Base-by-base conservation (phyloP, 345 rosid genomes). In the Gossypium thurberi region DNA sequence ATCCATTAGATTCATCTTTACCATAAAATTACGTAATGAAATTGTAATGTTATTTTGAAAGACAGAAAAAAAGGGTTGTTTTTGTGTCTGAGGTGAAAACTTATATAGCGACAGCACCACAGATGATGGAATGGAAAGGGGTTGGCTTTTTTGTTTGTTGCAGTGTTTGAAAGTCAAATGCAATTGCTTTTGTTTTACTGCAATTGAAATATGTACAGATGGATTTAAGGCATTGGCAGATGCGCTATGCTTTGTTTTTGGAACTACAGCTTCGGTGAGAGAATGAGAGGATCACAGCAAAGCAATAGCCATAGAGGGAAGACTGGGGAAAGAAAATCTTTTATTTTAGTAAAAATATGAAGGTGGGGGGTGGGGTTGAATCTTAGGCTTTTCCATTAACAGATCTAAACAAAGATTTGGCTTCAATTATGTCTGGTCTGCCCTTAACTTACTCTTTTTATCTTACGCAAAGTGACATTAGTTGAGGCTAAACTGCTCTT, bases 101-200 rank as follows among this genome's bases (percentile, higher is more conserved):
- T 73, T 71, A 61, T 53, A 33, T 33, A 5, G 7, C 80, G 84
- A 81, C 84, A 81, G 26, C 75, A 77, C 76, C 75, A 73, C 46
- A 46, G 61, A 37, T 61, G 73, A 74, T 76, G 63, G 75, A 75
- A 72, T 55, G 64, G 58, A 53, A 1, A 51, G 42, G 25, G 25
- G 28, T 13, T 21, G 10, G 48, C 68, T 40, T 40, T 63, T 63
- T 4, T n/a, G 7, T 5, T 33, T 33, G 40, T 33, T 44, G 48
- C 62, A 43, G 50, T 48, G 67, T 57, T 40, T 26, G 13, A 71
- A 80, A 79, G 85, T 79, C 83, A 84, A 82, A 70, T 73, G 63
- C 75, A 0, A 17, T 77, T 65, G 37, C 78, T 74, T 83, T 74
- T 73, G 50, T 52, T 65, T 63, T 70, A 69, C 14, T 71, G 60